These are phyloP conservation scores for Lichtheimia ornata DNA, from an alignment of 371 early-diverging fungal species.

Conservation along the genomic window DNA sequence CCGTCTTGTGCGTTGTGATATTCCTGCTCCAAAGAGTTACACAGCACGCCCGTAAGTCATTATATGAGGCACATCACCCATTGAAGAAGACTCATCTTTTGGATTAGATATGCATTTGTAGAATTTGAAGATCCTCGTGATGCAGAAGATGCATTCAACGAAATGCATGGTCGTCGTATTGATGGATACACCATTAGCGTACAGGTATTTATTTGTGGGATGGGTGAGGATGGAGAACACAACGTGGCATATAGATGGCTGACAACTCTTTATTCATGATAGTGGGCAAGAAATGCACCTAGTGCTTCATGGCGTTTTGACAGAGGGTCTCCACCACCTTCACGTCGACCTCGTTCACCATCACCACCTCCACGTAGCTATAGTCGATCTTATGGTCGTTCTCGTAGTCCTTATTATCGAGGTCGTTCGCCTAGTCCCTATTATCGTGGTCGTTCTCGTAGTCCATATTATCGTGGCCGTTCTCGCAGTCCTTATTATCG, in stretches of 20 bases:
- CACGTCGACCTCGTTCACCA: conserved; percentile 71
- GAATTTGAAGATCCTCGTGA: conserved; percentile 89
- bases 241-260: no score
- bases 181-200: conserved; percentile 80
- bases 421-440: conserved; percentile 25
- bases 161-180: conserved; percentile 83
- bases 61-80: no score
- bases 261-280: background rate
- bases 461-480: background rate
- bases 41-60: conserved; percentile 67
- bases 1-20: conserved; percentile 80
- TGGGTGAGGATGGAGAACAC: no score
- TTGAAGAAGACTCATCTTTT: background rate
- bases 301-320: conserved; percentile 66
- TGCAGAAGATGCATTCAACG: conserved; percentile 87
- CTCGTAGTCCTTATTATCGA: conserved; percentile 20
- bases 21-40: conserved; percentile 72
- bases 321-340: conserved; percentile 51
- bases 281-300: conserved; percentile 31
- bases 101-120: conserved; percentile 83
- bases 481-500: background rate
- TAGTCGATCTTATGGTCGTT: conserved; percentile 17
- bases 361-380: conserved; percentile 26
- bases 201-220: conserved; percentile 64
- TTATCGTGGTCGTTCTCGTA: conserved; percentile 14